These are phyloP conservation scores for Poronia punctata DNA, from an alignment of 495 filamentous ascomycete species.

Conservation along the genomic window DNA sequence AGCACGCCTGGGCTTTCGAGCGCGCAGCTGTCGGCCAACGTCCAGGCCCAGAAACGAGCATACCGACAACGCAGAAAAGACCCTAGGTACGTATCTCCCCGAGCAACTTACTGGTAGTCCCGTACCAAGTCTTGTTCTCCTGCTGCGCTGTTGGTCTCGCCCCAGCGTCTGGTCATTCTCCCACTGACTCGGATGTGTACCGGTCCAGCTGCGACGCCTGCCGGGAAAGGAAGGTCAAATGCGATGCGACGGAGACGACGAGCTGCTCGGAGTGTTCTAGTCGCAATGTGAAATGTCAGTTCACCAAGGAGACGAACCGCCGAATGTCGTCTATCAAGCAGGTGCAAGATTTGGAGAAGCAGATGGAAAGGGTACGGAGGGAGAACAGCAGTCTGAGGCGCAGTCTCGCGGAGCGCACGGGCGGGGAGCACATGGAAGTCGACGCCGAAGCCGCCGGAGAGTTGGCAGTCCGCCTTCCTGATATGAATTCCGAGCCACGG, in stretches of 20 bases:
- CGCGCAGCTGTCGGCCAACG: slow-evolving; percentile 34
- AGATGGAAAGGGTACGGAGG: slow-evolving; percentile 65
- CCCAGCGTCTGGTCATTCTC: slow-evolving; percentile 11
- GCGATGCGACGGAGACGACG: slow-evolving; percentile 91
- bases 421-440: slow-evolving; percentile 50
- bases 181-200: slow-evolving; percentile 10
- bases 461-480: slow-evolving; percentile 60
- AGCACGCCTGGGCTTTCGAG: slow-evolving; percentile 45
- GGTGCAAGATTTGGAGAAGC: slow-evolving; percentile 93
- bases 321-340: slow-evolving; percentile 99
- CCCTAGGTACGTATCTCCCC: slow-evolving; percentile 38
- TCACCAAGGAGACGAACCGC: slow-evolving; percentile 97
- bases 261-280: slow-evolving; percentile 96
- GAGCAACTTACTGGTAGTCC: too few species aligned
- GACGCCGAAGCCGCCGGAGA: slow-evolving; percentile 52
- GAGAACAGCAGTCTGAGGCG: slow-evolving; percentile 67
- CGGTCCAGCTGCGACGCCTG: slow-evolving; percentile 83
- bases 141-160: slow-evolving; percentile 2
- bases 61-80: slow-evolving; percentile 94
- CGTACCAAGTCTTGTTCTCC: too few species aligned
- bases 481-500: slow-evolving; percentile 57
- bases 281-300: slow-evolving; percentile 92
- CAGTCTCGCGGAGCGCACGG: slow-evolving; percentile 43
- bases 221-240: slow-evolving; percentile 97
- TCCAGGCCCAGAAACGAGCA: slow-evolving; percentile 75